These are phyloP conservation scores for Geum urbanum DNA, from an alignment of 306 rosid genomes.

Conservation along the genomic window DNA sequence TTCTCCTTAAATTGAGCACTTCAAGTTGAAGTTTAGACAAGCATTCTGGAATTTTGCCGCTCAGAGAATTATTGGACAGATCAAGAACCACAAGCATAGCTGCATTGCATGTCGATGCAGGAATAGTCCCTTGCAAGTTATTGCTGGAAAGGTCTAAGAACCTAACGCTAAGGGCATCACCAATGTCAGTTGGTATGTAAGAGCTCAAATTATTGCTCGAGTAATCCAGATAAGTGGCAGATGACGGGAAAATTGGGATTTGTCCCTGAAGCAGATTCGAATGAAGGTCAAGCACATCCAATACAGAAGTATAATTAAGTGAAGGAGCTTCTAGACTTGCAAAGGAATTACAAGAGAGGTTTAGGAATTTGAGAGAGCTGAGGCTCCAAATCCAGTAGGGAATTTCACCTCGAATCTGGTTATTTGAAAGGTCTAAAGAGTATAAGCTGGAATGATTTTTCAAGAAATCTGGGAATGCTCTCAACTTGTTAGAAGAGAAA, in stretches of 20 bases:
- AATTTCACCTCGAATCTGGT: background rate
- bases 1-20: constrained; percentile 21
- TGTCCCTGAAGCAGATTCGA: background rate
- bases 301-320: background rate
- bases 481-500: background rate
- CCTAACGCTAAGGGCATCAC: background rate
- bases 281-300: background rate
- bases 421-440: background rate
- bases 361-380: background rate
- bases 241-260: background rate
- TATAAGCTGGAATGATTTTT: background rate
- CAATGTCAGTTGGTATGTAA: constrained; percentile 7
- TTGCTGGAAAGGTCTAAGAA: constrained; percentile 21
- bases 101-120: constrained; percentile 19
- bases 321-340: background rate
- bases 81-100: background rate
- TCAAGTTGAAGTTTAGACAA: background rate
- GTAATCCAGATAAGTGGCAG: background rate
- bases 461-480: background rate
- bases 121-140: background rate
- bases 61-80: constrained; percentile 20
- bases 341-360: background rate
- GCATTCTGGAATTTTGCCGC: constrained; percentile 22
- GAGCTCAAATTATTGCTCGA: constrained; percentile 2
- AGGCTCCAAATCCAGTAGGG: background rate